Base-by-base conservation (phyloP, 2,329 filamentous ascomycete species). In the Trichoderma atrobrunneum region DNA sequence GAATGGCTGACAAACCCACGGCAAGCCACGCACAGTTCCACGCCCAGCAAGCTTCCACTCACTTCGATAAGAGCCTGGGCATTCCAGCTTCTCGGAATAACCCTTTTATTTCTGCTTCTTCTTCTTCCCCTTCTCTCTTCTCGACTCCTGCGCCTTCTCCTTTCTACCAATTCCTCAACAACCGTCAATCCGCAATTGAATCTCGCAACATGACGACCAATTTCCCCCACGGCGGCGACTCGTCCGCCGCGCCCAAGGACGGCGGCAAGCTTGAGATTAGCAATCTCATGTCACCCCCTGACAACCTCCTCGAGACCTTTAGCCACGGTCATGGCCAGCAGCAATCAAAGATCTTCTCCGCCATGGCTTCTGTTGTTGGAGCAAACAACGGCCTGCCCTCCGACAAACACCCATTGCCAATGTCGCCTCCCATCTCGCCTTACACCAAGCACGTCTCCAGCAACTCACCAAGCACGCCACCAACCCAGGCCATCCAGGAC, bases 201-300 rank as follows among this genome's bases (percentile, higher is more conserved):
- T 71, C 71, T 70, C 72, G 56, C 72, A 72, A 77, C 75, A 79
- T 80, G 78, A 75, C 78, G 36, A 59, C 74, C 70, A 76, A 77
- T 73, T 74, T 75, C 51, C 74, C 73, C 63, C 63, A 73, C 73
- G 71, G 72, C 74, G 72, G 70, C 74, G 71, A 74, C 43, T 74
- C 75, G 65, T 65, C 73, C 68, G 68, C 72, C 61, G 73, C 71
- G n/a, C 76, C 26, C 51, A 75, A 76, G 65, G 74, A 75, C 26
- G 36, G 75, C 5, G 86, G 83, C 77, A 87, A 85, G 75, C 76
- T 85, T 68, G 83, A 86, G 73, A 87, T 88, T 74, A 85, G 79
- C 81, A 89, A 83, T 73, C 81, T 91, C 72, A 89, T 91, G 85
- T 91, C 89, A 26, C 89, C 89, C 36, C 89, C 89, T 26, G 88